Conservation (phyloP, 2,329 filamentous ascomycete genomes). For the Capronia americana region DNA sequence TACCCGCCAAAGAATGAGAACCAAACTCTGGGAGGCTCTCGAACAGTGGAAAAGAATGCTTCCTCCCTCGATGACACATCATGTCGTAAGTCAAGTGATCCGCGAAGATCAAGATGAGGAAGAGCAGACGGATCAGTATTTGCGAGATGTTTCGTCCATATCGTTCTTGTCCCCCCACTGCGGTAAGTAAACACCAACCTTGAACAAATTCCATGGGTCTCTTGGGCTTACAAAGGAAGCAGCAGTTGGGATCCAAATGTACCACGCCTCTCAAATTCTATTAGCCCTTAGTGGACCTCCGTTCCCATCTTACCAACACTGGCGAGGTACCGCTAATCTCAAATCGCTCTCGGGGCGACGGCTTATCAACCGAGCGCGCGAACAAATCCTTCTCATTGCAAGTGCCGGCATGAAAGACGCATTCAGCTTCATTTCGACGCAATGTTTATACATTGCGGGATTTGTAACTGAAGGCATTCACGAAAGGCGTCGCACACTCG, state of each 20-base stretch:
- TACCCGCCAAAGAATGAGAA: neutral
- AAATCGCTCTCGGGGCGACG: conserved; percentile 16
- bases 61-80: conserved; percentile 6
- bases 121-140: neutral
- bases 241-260: neutral
- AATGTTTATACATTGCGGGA: conserved; percentile 20
- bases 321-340: neutral
- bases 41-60: conserved; percentile 19
- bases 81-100: neutral
- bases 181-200: neutral
- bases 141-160: neutral
- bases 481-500: conserved; percentile 15
- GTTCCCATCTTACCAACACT: neutral
- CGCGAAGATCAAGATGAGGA: neutral
- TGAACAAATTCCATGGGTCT: neutral
- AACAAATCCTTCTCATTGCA: conserved; percentile 19
- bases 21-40: conserved; percentile 10
- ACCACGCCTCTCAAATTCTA: neutral
- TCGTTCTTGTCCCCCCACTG: neutral
- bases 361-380: conserved; percentile 14
- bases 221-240: neutral
- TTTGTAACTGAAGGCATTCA: conserved; percentile 14
- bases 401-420: conserved; percentile 2
- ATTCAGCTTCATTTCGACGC: conserved; percentile 15
- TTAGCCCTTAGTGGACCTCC: neutral